Evolutionary conservation across 768 basidiomycete genomes (phyloP).

Genomic region (Lentinula guzmanii): DNA sequence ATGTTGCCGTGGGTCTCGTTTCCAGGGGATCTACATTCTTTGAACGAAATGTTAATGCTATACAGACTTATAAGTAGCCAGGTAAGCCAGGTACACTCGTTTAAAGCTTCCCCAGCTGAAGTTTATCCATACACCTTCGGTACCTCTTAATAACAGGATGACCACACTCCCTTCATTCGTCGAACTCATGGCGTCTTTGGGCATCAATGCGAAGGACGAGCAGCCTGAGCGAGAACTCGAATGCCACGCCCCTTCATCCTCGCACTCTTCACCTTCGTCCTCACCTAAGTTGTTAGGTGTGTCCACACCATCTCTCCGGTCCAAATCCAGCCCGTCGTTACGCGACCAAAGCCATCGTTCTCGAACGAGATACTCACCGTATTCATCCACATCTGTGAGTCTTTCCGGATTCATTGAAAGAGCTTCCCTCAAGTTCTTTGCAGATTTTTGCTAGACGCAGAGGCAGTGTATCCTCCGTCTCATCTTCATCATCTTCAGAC

Average conservation of each 20-base stretch:
- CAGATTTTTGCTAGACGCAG: conserved; percentile 37
- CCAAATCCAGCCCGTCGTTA: conserved; percentile 38
- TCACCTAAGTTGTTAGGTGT: conserved; percentile 30
- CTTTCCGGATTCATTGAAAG: neutral
- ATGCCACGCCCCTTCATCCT: conserved; percentile 31
- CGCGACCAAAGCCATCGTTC: conserved; percentile 31
- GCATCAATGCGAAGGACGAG: conserved; percentile 49
- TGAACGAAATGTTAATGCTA: conserved; percentile 15
- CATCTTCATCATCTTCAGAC: conserved; percentile 23
- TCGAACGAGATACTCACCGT: conserved; percentile 44
- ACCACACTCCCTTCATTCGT: conserved; percentile 80
- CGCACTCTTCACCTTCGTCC: conserved; percentile 37
- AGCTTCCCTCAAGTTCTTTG: neutral
- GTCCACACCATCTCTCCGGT: conserved; percentile 29
- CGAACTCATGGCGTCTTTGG: conserved; percentile 81
- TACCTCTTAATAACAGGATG: conserved; percentile 35
- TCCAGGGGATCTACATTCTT: conserved; percentile 35
- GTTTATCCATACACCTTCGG: conserved; percentile 13
- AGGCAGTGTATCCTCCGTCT: conserved; percentile 41
- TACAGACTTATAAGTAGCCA: conserved; percentile 21
- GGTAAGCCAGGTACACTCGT: conserved; percentile 22
- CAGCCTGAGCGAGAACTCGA: conserved; percentile 19
- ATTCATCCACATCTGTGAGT: conserved; percentile 34
- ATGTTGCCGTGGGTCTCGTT: conserved; percentile 44
- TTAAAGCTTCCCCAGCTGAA: conserved; percentile 24